Conservation (phyloP, 495 filamentous ascomycete species). For the Annulohypoxylon stygium region DNA sequence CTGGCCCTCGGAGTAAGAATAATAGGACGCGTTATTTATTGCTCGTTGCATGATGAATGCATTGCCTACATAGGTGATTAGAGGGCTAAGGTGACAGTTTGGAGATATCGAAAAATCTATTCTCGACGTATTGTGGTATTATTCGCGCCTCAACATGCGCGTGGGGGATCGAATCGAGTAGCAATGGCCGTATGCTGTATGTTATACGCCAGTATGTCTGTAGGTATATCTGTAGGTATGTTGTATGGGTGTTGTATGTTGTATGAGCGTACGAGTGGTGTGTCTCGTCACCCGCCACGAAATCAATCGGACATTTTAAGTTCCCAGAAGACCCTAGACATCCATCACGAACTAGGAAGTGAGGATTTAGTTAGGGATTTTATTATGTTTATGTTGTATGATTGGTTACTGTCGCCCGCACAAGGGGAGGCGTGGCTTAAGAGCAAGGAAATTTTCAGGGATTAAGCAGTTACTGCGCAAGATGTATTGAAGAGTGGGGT, state of each 20-base stretch:
- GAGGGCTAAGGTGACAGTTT: constrained; percentile 24
- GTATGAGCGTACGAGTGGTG: not conserved
- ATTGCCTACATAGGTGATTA: constrained; percentile 10
- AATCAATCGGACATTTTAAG: constrained; percentile 45
- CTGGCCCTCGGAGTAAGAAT: constrained; percentile 25
- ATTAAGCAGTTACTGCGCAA: constrained; percentile 12
- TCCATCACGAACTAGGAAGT: constrained; percentile 8
- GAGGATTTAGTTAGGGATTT: constrained; percentile 24
- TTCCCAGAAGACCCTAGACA: constrained; percentile 9
- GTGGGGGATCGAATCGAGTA: constrained; percentile 13
- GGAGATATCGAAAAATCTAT: constrained; percentile 31
- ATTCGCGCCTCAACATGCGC: constrained; percentile 10
- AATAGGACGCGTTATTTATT: constrained; percentile 39
- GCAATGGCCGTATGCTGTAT: constrained; percentile 4
- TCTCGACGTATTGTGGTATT: constrained; percentile 27
- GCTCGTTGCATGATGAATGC: constrained; percentile 31
- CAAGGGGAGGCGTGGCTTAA: constrained; percentile 18
- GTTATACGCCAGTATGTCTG: not conserved
- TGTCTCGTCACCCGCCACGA: constrained; percentile 19
- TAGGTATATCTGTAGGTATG: not conserved
- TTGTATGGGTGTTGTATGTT: not conserved
- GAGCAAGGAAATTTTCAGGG: constrained; percentile 23
- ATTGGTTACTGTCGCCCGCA: constrained; percentile 28
- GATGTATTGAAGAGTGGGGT: constrained; percentile 23
- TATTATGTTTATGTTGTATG: not conserved